Evolutionary conservation across 2,329 filamentous ascomycete genomes (phyloP).

Genomic region (Trichophyton verrucosum): DNA sequence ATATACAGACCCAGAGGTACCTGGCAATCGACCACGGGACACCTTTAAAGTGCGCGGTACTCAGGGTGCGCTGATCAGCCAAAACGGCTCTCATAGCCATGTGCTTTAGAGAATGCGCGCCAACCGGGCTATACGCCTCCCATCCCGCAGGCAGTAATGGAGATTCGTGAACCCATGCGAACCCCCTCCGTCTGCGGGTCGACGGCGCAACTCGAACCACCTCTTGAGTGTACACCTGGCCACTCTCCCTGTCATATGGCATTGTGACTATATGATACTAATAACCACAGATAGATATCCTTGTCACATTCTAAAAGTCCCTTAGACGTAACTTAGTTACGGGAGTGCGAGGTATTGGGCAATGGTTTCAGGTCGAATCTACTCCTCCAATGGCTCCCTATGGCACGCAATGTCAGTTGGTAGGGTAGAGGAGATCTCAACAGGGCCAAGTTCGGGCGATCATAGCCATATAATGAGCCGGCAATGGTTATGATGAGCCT

Average conservation of each 20-base stretch:
- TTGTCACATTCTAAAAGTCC: background rate
- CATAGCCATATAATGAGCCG: background rate
- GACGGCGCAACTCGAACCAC: slow-evolving; percentile 2
- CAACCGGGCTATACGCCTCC: slow-evolving; percentile 17
- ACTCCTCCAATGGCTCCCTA: background rate
- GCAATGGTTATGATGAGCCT: background rate
- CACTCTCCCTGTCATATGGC: slow-evolving; percentile 13
- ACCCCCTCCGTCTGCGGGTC: slow-evolving; percentile 14
- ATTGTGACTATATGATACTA: slow-evolving; percentile 6
- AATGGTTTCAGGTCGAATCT: background rate
- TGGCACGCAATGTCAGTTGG: background rate
- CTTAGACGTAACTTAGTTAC: background rate
- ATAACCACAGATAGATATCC: background rate
- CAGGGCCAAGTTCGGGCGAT: background rate
- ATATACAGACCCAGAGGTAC: slow-evolving; percentile 29
- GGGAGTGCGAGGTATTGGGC: background rate
- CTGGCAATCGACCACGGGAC: slow-evolving; percentile 31
- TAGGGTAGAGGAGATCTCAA: background rate
- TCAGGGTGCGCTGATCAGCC: slow-evolving; percentile 28
- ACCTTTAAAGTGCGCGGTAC: slow-evolving; percentile 23
- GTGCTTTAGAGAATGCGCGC: slow-evolving; percentile 25
- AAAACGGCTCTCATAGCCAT: slow-evolving; percentile 23
- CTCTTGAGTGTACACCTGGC: slow-evolving; percentile 14
- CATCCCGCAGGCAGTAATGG: slow-evolving; percentile 24
- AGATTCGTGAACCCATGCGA: slow-evolving; percentile 29